Evolutionary conservation across 768 basidiomycete species (phyloP).

Genomic region (Russula virescens): DNA sequence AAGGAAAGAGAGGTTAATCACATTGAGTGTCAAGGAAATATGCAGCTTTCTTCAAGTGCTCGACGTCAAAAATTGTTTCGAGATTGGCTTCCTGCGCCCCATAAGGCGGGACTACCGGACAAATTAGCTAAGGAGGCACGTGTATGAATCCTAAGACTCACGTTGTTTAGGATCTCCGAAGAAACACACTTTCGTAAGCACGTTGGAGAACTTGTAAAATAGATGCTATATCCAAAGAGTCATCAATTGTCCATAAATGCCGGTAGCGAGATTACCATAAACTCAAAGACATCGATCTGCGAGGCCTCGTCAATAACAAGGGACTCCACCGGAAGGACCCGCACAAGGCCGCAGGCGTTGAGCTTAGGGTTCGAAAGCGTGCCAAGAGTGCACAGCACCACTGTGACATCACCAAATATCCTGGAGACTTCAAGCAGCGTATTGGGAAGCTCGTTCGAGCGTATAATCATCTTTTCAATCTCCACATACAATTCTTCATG

Average conservation of each 20-base stretch:
- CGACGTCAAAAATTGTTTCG: constrained; percentile 43
- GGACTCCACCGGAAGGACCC: constrained; percentile 37
- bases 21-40: constrained; percentile 47
- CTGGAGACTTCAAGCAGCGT: constrained; percentile 26
- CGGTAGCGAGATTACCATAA: constrained; percentile 34
- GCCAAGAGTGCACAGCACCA: constrained; percentile 45
- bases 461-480: constrained; percentile 35
- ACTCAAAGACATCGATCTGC: constrained; percentile 45
- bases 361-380: constrained; percentile 45
- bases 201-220: constrained; percentile 37
- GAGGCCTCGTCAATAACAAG: constrained; percentile 52
- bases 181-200: constrained; percentile 43
- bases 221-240: constrained; percentile 33
- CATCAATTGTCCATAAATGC: not conserved
- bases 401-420: constrained; percentile 29
- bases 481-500: constrained; percentile 44
- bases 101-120: constrained; percentile 44
- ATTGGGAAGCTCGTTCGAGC: constrained; percentile 37
- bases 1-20: constrained; percentile 21
- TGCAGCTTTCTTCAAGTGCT: constrained; percentile 33
- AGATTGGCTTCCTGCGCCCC: constrained; percentile 39
- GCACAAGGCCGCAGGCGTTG: constrained; percentile 32
- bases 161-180: constrained; percentile 53
- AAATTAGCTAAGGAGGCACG: not conserved
- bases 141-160: constrained; percentile 26